Conservation (phyloP, 306 rosid genomes). For the Cicer pinnatifidum region DNA sequence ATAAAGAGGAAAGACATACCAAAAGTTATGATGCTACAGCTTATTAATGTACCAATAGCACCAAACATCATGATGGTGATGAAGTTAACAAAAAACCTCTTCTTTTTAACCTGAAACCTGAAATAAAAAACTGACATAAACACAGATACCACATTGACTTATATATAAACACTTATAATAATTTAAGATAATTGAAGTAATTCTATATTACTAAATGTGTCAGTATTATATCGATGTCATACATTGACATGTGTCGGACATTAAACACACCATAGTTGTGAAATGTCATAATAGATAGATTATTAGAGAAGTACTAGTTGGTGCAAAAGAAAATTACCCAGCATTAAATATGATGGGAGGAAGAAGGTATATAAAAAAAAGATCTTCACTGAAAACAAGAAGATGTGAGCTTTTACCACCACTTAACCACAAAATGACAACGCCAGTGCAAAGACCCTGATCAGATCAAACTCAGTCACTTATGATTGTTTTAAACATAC, state of each 20-base stretch:
- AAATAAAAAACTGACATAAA: constrained; percentile 1
- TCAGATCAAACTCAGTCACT: constrained; percentile 17
- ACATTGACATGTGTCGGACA: no score
- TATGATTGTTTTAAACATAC: not conserved
- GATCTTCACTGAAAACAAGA: constrained; percentile 91
- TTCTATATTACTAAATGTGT: no score
- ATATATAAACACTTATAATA: no score
- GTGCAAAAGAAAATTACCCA: constrained; percentile 59
- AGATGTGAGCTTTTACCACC: constrained; percentile 89
- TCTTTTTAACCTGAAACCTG: constrained; percentile 99
- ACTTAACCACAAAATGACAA: constrained; percentile 73
- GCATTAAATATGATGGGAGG: constrained; percentile 98
- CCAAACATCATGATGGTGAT: constrained; percentile 84
- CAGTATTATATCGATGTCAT: no score
- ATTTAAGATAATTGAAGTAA: no score
- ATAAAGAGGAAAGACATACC: constrained; percentile 58
- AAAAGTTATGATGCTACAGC: constrained; percentile 69
- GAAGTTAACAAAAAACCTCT: constrained; percentile 89
- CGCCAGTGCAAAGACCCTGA: constrained; percentile 86
- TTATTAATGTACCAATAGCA: constrained; percentile 89
- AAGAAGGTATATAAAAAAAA: constrained; percentile 90
- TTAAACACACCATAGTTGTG: no score
- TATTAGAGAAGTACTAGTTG: not conserved
- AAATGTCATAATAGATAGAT: no score
- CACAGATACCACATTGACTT: no score